Base-by-base conservation (phyloP, 2,329 filamentous ascomycete genomes). In the Bipolaris sorokiniana region DNA sequence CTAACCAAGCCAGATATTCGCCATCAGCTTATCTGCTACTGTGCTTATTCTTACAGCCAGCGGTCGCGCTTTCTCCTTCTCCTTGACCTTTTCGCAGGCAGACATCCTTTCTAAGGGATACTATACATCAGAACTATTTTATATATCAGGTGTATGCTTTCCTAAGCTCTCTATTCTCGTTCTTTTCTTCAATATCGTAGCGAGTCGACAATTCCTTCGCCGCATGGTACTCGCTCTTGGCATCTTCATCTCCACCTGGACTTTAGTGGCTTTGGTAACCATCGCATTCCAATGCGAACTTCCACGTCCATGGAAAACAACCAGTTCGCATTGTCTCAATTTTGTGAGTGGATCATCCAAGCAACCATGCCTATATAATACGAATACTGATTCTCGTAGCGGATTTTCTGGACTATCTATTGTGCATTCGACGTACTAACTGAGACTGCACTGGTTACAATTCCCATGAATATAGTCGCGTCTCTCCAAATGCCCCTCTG, bases 61-160 rank as follows among this genome's bases (percentile, higher is more conserved):
- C 20, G 69, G 70, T 37, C 64, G 73, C 13, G 69, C 70, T 10
- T 54, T 60, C 1, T 23, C 52, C 2, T 57, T 40, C 22, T 31
- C 45, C 3, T 49, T 71, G 26, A 66, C 69, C 7, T 10, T 63
- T 18, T 56, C 57, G 46, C 63, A 65, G 40, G 64, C 60, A 16
- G 56, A 68, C 28, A 42, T 45, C 7, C 61, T 75, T 37, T 70
- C 70, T 62, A 74, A 74, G 51, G 69, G 60, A 6, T 65, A 69
- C 54, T 76, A 76, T 22, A 67, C 66, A 15, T 73, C 69, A 20
- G 66, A 75, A n/a, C 65, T 74, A n/a, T 49, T 76, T 7, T 76
- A 76, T 58, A 53, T 75, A 10, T 56, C 58, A 5, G 61, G 70
- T 0, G 45, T 75, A 13, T 68, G 70, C 45, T 71, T 72, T 40